Evolutionary conservation across 73 alveolate species (phyloP).

Genomic region (Uronychia setigera): DNA sequence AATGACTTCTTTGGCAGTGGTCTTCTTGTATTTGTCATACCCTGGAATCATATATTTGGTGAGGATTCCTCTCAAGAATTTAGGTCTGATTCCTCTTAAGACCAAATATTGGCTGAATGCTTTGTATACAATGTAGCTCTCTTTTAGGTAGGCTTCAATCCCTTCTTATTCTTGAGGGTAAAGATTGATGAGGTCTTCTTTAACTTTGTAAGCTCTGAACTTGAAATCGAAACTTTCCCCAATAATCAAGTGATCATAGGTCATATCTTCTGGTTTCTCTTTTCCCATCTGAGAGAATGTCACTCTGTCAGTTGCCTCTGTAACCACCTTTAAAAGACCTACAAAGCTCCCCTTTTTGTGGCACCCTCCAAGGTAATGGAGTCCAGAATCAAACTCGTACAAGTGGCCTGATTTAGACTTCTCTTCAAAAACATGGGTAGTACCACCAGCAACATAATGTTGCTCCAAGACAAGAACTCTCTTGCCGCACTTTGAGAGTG

Average conservation of each 20-base stretch:
- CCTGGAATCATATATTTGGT: neutral
- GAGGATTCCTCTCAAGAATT: neutral
- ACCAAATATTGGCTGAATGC: neutral
- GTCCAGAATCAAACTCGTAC: slow-evolving; percentile 55
- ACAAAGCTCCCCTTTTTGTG: neutral
- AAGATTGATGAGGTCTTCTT: neutral
- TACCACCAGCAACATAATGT: slow-evolving; percentile 53
- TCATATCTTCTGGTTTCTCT: neutral
- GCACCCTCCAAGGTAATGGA: slow-evolving; percentile 29
- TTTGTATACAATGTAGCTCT: neutral
- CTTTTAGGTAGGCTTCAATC: neutral
- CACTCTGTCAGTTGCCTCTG: neutral
- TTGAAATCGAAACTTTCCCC: slow-evolving; percentile 1
- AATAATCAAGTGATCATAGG: neutral
- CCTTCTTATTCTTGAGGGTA: neutral
- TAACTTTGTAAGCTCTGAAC: neutral
- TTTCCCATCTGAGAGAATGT: neutral
- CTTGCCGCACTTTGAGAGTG: slow-evolving; percentile 48
- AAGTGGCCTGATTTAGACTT: slow-evolving; percentile 3
- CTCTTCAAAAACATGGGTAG: slow-evolving; percentile 36
- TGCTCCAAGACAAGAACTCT: slow-evolving; percentile 41
- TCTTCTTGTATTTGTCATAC: neutral
- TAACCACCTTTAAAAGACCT: neutral
- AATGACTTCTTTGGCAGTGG: slow-evolving; percentile 8
- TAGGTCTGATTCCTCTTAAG: neutral